Conservation (phyloP, 805 yeast species). For the Kodamaea sagamina region DNA sequence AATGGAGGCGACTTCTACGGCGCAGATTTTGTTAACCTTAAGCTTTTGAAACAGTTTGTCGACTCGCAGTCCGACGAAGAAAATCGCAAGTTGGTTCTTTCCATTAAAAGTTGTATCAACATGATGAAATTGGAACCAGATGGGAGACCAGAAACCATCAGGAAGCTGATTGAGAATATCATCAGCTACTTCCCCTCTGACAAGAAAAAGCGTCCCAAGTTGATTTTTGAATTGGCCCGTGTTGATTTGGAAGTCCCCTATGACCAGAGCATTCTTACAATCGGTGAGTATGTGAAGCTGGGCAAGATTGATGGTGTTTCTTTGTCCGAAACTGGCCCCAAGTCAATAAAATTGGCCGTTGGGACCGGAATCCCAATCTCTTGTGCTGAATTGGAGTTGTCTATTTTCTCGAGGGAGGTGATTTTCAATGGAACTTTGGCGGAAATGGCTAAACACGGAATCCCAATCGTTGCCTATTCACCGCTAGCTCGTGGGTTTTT, state of each 20-base stretch:
- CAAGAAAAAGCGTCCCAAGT: slow-evolving; percentile 30
- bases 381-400: slow-evolving; percentile 77
- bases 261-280: slow-evolving; percentile 57
- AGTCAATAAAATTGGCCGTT: slow-evolving; percentile 60
- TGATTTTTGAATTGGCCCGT: slow-evolving; percentile 69
- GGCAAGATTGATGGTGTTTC: slow-evolving; percentile 74
- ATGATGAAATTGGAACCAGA: slow-evolving; percentile 43
- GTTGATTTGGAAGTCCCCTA: slow-evolving; percentile 59
- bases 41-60: slow-evolving; percentile 58
- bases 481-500: slow-evolving; percentile 81
- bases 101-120: slow-evolving; percentile 67
- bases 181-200: slow-evolving; percentile 23
- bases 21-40: slow-evolving; percentile 49
- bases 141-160: slow-evolving; percentile 50
- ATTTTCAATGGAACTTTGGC: slow-evolving; percentile 63
- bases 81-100: slow-evolving; percentile 52
- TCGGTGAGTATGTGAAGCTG: slow-evolving; percentile 58
- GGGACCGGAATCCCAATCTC: slow-evolving; percentile 54
- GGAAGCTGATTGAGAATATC: slow-evolving; percentile 49
- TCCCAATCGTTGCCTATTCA: slow-evolving; percentile 78
- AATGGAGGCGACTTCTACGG: slow-evolving; percentile 86
- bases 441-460: slow-evolving; percentile 53
- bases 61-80: slow-evolving; percentile 54
- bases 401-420: slow-evolving; percentile 67
- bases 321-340: slow-evolving; percentile 68